phyloP scores from a whole-genome alignment of 2,329 filamentous ascomycete species.

The Hymenoscyphus infarciens region DNA sequence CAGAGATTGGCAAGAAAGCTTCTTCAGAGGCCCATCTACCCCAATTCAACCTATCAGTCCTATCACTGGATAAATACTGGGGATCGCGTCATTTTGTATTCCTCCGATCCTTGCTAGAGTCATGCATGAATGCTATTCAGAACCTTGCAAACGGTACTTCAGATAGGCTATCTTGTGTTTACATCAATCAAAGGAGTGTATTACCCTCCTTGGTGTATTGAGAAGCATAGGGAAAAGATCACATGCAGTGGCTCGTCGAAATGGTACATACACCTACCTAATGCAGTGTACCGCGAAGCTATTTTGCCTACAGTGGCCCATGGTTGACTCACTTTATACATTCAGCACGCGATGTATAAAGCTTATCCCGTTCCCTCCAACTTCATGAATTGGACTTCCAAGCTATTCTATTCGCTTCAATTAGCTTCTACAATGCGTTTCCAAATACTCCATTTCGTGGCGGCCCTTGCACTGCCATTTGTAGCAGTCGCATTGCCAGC shows the following conservation, averaged over 20 bases:
- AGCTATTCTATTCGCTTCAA: background rate
- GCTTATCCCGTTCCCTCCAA: background rate
- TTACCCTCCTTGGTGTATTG: background rate
- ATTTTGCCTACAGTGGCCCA: background rate
- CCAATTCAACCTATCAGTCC: background rate
- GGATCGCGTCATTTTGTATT: background rate
- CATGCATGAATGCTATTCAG: background rate
- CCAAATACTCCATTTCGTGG: conserved; percentile 9
- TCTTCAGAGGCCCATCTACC: background rate
- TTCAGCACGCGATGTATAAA: background rate
- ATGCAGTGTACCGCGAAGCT: background rate
- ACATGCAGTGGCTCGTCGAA: background rate
- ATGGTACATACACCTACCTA: background rate
- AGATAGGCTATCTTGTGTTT: background rate
- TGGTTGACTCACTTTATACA: background rate
- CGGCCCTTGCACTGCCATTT: conserved; percentile 16
- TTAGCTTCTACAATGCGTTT: conserved; percentile 17
- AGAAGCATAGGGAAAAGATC: background rate
- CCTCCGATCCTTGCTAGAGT: background rate
- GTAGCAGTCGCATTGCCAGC: conserved; percentile 18
- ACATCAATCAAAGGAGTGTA: background rate
- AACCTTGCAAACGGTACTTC: background rate
- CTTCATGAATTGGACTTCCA: background rate
- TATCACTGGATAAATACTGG: background rate
- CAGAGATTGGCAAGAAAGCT: conserved; percentile 2